Conservation (phyloP, 129 eudicot species). For the Ambrosia trifida region DNA sequence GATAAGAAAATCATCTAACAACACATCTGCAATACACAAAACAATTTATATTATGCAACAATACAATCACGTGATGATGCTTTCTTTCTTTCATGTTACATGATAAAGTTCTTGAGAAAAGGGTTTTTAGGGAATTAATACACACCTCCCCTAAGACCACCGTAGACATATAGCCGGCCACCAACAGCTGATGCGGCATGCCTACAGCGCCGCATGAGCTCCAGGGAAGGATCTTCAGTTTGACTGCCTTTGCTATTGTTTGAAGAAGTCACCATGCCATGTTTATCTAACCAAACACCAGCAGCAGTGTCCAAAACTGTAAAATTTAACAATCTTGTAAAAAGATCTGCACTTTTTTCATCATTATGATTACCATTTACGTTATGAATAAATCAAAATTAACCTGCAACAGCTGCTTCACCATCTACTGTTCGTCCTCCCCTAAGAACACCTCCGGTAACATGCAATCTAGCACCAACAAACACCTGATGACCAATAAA, state of each 20-base stretch:
- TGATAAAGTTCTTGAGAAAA: background rate
- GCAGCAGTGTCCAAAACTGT: constrained; percentile 97
- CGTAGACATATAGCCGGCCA: constrained; percentile 66
- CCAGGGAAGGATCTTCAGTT: constrained; percentile 76
- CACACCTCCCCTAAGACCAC: constrained; percentile 94
- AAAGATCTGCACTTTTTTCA: constrained; percentile 13
- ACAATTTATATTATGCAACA: constrained; percentile 10
- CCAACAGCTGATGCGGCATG: constrained; percentile 98
- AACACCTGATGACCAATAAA: constrained; percentile 61
- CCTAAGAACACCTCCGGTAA: constrained; percentile 89
- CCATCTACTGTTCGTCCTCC: constrained; percentile 93
- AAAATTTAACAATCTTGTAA: constrained; percentile 12
- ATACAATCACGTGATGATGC: background rate
- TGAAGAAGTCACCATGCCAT: constrained; percentile 85
- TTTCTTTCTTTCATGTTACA: constrained; percentile 7
- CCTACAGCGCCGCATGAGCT: constrained; percentile 89
- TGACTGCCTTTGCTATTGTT: constrained; percentile 55
- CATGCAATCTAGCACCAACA: constrained; percentile 98
- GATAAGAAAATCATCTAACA: constrained; percentile 74
- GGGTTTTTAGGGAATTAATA: background rate
- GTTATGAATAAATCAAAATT: background rate
- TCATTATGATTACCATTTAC: background rate
- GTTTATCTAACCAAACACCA: constrained; percentile 93
- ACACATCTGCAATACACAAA: constrained; percentile 54
- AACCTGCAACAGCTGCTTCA: constrained; percentile 88